A percentile compares a stretch with the other conserved stretches of the same genome.
Conservation (phyloP, 148 eudicot genomes). For the Rhododendron vialii region DNA sequence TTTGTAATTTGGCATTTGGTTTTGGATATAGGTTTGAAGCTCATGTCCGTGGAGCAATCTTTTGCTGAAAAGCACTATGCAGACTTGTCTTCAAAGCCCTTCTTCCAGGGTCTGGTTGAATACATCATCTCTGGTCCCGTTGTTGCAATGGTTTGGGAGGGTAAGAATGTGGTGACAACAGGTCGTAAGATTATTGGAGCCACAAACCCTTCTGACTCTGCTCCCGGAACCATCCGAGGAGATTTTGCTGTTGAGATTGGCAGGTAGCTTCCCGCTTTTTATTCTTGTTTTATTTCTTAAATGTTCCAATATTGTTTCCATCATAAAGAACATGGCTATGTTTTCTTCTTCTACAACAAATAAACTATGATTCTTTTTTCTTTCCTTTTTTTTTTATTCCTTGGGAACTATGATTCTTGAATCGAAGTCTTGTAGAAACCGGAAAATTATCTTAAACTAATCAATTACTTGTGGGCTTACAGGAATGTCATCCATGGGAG, state of each 20-base stretch:
- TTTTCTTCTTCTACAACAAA: background rate
- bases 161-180: conserved; percentile 71
- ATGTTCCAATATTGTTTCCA: background rate
- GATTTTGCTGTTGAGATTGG: conserved; percentile 90
- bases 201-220: conserved; percentile 84
- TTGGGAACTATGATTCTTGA: too few relatives aligned
- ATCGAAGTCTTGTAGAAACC: too few relatives aligned
- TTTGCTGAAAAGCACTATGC: conserved; percentile 92
- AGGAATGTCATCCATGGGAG: conserved; percentile 95
- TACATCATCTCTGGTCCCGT: conserved; percentile 92
- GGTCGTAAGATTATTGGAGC: conserved; percentile 94
- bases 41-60: conserved; percentile 59
- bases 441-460: background rate
- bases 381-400: background rate
- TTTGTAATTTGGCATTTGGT: background rate
- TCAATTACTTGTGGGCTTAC: conserved; percentile 5
- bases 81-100: conserved; percentile 78
- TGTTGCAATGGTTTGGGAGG: conserved; percentile 98
- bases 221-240: conserved; percentile 97
- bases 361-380: background rate
- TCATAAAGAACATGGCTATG: background rate
- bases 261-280: conserved; percentile 36
- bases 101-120: conserved; percentile 77
- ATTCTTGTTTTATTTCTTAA: background rate
- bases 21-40: conserved; percentile 58